Evolutionary conservation across 176 grass and related monocot species (phyloP).

Genomic region (Zea mays): DNA sequence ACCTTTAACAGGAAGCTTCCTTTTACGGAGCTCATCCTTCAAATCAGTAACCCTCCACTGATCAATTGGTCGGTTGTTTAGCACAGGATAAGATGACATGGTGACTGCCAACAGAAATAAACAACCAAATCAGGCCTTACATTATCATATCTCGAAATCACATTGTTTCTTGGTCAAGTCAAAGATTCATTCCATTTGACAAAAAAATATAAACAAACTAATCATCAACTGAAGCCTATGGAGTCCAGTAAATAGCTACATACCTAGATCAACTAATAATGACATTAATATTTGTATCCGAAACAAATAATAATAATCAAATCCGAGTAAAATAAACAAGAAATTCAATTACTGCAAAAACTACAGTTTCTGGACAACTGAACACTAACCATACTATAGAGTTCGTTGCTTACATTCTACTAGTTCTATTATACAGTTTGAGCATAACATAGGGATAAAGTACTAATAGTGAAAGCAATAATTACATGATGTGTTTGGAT

Average conservation of each 20-base stretch:
- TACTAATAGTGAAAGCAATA: neutral
- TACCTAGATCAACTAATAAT: neutral
- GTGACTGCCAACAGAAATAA: conserved; percentile 44
- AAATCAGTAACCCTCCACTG: conserved; percentile 97
- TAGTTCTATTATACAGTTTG: neutral
- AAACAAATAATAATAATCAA: neutral
- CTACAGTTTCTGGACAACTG: neutral
- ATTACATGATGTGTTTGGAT: neutral
- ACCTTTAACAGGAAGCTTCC: conserved; percentile 77
- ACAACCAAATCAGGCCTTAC: neutral
- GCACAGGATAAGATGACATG: conserved; percentile 75
- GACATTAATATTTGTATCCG: neutral
- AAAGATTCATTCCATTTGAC: neutral
- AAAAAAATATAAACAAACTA: neutral
- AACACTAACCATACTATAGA: neutral
- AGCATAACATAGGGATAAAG: neutral
- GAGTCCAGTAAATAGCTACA: neutral
- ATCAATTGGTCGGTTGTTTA: conserved; percentile 90
- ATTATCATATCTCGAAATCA: neutral
- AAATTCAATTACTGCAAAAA: neutral
- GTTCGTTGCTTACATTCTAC: neutral
- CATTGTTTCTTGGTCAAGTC: neutral
- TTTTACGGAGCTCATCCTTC: conserved; percentile 86
- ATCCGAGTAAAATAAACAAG: neutral
- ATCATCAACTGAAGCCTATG: conserved; percentile 11